These are phyloP conservation scores for Alternaria burnsii DNA, from an alignment of 2,329 filamentous ascomycete species.

Conservation along the genomic window DNA sequence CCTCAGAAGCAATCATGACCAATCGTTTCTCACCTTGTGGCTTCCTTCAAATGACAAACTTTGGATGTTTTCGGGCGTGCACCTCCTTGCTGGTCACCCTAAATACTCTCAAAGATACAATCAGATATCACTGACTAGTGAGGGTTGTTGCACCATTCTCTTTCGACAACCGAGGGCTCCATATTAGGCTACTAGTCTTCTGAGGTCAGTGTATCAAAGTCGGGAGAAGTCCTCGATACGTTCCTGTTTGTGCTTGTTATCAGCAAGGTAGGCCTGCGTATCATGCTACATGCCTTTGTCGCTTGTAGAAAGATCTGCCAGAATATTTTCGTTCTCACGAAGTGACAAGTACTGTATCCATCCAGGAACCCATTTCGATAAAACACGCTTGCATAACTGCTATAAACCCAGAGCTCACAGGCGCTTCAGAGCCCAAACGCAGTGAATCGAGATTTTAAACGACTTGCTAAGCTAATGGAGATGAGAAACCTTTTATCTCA, in stretches of 20 bases:
- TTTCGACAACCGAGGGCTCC: neutral
- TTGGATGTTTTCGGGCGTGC: neutral
- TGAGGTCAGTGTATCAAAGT: neutral
- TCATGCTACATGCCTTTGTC: neutral
- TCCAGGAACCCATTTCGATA: neutral
- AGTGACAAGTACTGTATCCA: no score
- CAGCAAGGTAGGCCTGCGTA: neutral
- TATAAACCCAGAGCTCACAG: neutral
- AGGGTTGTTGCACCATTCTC: neutral
- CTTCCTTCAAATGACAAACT: accelerated
- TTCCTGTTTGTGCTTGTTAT: neutral
- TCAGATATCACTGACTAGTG: neutral
- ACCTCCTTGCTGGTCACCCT: neutral
- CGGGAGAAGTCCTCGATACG: neutral
- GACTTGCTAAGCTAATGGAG: neutral
- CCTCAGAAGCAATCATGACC: neutral
- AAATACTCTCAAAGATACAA: neutral
- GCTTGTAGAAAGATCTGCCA: neutral
- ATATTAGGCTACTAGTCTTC: neutral
- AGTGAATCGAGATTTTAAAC: neutral
- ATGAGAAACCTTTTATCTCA: neutral
- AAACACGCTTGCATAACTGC: neutral
- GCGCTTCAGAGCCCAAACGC: neutral
- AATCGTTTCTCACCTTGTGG: neutral
- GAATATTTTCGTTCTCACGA: neutral